Percentiles rank a stretch among this genome's conserved stretches.
Evolutionary conservation across 371 early-diverging fungal species (phyloP).

Genomic region (Umbelopsis sp.): DNA sequence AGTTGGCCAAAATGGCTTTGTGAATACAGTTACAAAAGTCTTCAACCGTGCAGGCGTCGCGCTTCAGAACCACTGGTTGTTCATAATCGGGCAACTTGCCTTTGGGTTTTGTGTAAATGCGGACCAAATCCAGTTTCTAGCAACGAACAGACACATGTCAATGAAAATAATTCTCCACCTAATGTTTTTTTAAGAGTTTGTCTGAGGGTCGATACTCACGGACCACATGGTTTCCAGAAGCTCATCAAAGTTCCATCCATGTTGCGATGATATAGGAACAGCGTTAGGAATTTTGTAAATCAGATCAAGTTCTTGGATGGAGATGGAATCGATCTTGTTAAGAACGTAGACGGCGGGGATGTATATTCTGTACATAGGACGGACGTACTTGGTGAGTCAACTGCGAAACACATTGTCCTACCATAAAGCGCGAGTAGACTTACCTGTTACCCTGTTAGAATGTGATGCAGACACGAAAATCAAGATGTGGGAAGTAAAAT

Average conservation of each 20-base stretch:
- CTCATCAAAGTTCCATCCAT: constrained; percentile 99
- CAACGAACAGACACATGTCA: constrained; percentile 42
- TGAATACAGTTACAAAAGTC: constrained; percentile 99
- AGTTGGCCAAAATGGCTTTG: constrained; percentile 93
- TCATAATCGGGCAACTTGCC: constrained; percentile 97
- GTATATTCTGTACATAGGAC: constrained; percentile 48
- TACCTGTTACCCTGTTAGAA: constrained; percentile 68
- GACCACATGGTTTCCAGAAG: constrained; percentile 96
- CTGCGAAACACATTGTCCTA: neutral
- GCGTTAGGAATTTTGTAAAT: constrained; percentile 98
- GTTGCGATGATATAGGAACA: constrained; percentile 96
- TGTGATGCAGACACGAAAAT: constrained; percentile 1
- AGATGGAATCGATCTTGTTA: constrained; percentile 97
- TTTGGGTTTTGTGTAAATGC: constrained; percentile 97
- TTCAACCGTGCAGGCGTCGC: constrained; percentile 77
- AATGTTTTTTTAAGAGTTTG: neutral
- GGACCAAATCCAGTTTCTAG: constrained; percentile 74
- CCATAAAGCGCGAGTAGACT: constrained; percentile 24
- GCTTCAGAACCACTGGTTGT: constrained; percentile 93
- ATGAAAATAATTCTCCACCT: constrained; percentile 14
- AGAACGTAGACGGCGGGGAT: constrained; percentile 90
- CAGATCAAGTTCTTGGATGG: constrained; percentile 91
- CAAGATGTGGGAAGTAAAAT: neutral
- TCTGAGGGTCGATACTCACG: constrained; percentile 25
- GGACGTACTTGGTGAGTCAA: neutral